Evolutionary conservation across 2,329 filamentous ascomycete genomes (phyloP), one percentile per base, ranked within the genome.

Genomic region (Fusarium sacchari): DNA sequence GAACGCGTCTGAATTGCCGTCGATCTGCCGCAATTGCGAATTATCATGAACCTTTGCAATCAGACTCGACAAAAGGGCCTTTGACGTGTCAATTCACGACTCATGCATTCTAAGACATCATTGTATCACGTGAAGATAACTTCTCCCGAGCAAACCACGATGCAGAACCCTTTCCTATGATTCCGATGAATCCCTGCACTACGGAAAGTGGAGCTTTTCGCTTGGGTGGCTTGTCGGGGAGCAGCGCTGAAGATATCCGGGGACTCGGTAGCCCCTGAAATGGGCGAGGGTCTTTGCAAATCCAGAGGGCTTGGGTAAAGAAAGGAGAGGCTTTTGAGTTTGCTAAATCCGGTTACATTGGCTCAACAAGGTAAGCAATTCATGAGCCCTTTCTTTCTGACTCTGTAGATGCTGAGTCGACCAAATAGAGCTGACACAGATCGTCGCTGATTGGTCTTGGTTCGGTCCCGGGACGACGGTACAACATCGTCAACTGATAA

Each of bases 91-190:
- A 17, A 3, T 28, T 17, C 24, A n/a, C 50, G 50, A 55, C 32
- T 28, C 34, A 55, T 40, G 34, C 20, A 17, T 28, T 40, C 34
- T 36, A 3, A 40, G 34, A 55, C 20, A 28, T 40, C 14, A 7
- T 10, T 2, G 6, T 7, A 5, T 10, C 11, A n/a, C 7, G 18
- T 4, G 0, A 40, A 28, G 6, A 40, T 2, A 7, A 7, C 11
- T 17, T 17, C 24, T 55, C 10, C 34, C 22, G 24, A 28, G 4
- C 0, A 5, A n/a, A 28, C 20, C 20, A 24, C 14, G 34, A 20
- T 7, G 15, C 34, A 40, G 34, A 18, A 28, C 10, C 50, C 14
- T 28, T 17, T n/a, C 34, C 34, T 28, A 5, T 28, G 34, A 7
- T 53, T 53, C 50, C 50, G 50, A 28, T 11, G 7, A 39, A 39